phyloP scores from a whole-genome alignment of 176 grass and related monocot species.

The Ampelocalamus luodianensis region DNA sequence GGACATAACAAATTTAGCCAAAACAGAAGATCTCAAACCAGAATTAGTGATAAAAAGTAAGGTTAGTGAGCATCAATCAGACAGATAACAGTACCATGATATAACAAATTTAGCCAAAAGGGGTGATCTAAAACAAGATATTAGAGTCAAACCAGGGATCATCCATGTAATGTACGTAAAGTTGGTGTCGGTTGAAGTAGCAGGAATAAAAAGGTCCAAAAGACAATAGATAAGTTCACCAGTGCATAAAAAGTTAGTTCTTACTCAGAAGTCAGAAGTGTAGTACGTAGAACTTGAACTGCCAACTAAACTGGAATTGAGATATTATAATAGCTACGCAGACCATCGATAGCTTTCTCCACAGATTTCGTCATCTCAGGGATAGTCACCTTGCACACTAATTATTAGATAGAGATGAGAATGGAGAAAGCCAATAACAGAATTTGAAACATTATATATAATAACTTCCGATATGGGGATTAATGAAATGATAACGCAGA shows the following conservation, averaged over 20 bases:
- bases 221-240: not conserved
- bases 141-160: not conserved
- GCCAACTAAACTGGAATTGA: constrained; percentile 41
- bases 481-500: constrained; percentile 12
- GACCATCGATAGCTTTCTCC: constrained; percentile 50
- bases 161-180: not conserved
- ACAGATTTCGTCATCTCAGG: constrained; percentile 52
- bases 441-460: not conserved
- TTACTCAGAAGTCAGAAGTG: constrained; percentile 45
- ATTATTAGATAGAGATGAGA: constrained; percentile 37
- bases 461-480: not conserved
- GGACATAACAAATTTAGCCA: not conserved
- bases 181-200: not conserved
- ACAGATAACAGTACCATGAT: not conserved
- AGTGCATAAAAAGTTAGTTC: constrained; percentile 10
- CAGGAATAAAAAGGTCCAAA: not conserved
- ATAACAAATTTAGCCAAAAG: constrained; percentile 12
- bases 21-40: not conserved
- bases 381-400: constrained; percentile 60
- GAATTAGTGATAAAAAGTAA: not conserved
- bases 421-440: constrained; percentile 13
- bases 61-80: constrained; percentile 11
- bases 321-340: constrained; percentile 51
- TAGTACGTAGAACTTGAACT: constrained; percentile 21
- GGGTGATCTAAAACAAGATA: constrained; percentile 1